phyloP scores from a whole-genome alignment of 1,284 basidiomycete genomes.

The Ceratobasidium sp. region DNA sequence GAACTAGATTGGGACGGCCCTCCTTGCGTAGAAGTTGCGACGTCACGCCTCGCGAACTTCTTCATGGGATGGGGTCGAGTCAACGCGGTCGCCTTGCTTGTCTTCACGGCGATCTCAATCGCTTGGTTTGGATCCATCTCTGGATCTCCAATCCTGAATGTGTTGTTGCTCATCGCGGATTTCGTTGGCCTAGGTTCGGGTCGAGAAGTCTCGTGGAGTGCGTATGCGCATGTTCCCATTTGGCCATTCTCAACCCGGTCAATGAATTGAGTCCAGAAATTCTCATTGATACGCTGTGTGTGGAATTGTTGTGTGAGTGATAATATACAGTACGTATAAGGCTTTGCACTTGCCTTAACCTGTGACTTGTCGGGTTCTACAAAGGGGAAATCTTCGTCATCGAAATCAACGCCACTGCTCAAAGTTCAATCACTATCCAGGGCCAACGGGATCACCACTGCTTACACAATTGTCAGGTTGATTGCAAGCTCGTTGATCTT shows the following conservation, averaged over 20 bases:
- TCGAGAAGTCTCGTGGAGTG: slow-evolving; percentile 67
- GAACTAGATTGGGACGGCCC: slow-evolving; percentile 39
- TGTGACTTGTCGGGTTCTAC: slow-evolving; percentile 70
- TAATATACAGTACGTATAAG: slow-evolving; percentile 37
- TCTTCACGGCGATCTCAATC: slow-evolving; percentile 75
- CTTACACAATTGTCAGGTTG: slow-evolving; percentile 68
- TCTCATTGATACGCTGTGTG: slow-evolving; percentile 73
- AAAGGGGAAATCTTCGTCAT: slow-evolving; percentile 70
- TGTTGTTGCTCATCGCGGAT: slow-evolving; percentile 66
- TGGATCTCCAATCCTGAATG: slow-evolving; percentile 77
- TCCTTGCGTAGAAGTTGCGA: slow-evolving; percentile 43
- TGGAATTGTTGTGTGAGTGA: slow-evolving; percentile 44
- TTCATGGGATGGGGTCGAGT: slow-evolving; percentile 80
- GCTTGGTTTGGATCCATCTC: slow-evolving; percentile 69
- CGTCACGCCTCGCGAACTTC: slow-evolving; percentile 65
- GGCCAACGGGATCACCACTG: slow-evolving; percentile 46
- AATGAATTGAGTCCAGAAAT: slow-evolving; percentile 68
- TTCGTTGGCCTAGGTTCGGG: slow-evolving; percentile 74
- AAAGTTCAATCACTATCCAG: not conserved
- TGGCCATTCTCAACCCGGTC: slow-evolving; percentile 55
- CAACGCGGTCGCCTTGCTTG: slow-evolving; percentile 82
- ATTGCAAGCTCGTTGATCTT: slow-evolving; percentile 71
- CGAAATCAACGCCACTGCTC: slow-evolving; percentile 82
- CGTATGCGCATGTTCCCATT: slow-evolving; percentile 74
- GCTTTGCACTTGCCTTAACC: slow-evolving; percentile 62